These are phyloP conservation scores for Acanthamoeba sp. DNA, from an alignment of 208 protist species.

Conservation along the genomic window DNA sequence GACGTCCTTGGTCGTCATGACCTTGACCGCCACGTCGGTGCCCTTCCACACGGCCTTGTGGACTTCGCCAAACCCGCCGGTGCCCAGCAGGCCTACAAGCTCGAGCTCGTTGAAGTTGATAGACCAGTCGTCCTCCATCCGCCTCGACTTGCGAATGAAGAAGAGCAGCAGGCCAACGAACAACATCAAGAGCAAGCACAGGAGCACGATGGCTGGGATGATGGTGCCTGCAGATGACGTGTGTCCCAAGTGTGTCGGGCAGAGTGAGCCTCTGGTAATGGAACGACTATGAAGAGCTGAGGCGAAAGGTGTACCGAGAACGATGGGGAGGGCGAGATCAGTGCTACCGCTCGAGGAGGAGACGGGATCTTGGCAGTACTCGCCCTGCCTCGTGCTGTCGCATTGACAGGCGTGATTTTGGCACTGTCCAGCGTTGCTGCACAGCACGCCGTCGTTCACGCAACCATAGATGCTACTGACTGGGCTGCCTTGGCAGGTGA, in stretches of 20 bases:
- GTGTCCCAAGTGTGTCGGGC: too few relatives aligned
- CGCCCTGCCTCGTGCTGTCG: not conserved
- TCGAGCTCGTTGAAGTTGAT: slow-evolving; percentile 60
- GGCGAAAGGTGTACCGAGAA: not conserved
- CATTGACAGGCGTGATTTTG: not conserved
- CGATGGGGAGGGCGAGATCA: not conserved
- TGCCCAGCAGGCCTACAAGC: not conserved
- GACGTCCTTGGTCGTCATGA: not conserved
- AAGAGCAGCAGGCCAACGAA: not conserved
- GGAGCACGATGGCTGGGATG: not conserved
- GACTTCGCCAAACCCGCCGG: not conserved
- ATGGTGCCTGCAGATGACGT: not conserved
- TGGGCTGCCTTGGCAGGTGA: not conserved
- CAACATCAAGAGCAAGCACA: not conserved
- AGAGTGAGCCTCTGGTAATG: not conserved
- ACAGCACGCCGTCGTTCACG: not conserved
- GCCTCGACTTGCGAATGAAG: not conserved
- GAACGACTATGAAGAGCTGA: not conserved
- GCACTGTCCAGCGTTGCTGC: not conserved
- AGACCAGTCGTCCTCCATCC: not conserved
- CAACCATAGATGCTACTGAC: not conserved
- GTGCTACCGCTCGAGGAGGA: not conserved
- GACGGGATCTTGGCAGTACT: not conserved
- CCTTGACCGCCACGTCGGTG: slow-evolving; percentile 74
- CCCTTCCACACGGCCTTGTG: slow-evolving; percentile 66